Evolutionary conservation across 2,329 filamentous ascomycete species (phyloP).

Genomic region (Chaetomiaceae sp.): DNA sequence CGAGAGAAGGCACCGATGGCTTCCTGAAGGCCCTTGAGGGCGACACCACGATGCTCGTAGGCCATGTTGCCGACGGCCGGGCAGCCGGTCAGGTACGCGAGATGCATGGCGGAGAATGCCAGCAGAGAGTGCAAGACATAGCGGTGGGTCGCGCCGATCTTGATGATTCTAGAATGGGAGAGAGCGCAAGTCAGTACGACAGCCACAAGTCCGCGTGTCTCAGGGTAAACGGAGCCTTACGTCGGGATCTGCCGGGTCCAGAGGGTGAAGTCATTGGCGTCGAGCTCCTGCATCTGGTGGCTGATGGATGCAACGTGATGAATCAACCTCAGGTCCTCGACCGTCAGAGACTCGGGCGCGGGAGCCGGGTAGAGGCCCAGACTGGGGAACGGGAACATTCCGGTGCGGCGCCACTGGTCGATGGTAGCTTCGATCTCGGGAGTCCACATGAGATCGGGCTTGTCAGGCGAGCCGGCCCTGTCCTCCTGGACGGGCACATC

Average conservation of each 20-base stretch:
- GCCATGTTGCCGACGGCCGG: constrained; percentile 80
- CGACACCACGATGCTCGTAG: constrained; percentile 80
- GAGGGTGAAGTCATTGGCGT: constrained; percentile 77
- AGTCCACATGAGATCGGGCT: constrained; percentile 73
- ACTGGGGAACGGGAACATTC: constrained; percentile 77
- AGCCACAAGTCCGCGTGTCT: not conserved
- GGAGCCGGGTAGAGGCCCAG: constrained; percentile 70
- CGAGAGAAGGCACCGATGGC: constrained; percentile 80
- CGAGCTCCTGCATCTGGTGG: constrained; percentile 68
- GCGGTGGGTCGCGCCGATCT: constrained; percentile 70
- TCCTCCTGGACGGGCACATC: constrained; percentile 67
- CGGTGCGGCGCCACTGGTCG: constrained; percentile 75
- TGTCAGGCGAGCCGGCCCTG: constrained; percentile 54
- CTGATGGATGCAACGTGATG: constrained; percentile 86
- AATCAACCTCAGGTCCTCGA: constrained; percentile 78
- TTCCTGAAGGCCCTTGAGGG: constrained; percentile 80
- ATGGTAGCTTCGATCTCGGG: constrained; percentile 77
- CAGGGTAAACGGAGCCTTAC: constrained; percentile 47
- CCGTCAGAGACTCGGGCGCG: constrained; percentile 64
- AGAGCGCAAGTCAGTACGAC: constrained; percentile 21
- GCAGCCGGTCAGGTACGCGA: constrained; percentile 84
- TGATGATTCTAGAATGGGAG: constrained; percentile 59
- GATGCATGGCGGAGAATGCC: constrained; percentile 89
- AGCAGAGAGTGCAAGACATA: constrained; percentile 94
- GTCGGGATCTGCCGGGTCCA: constrained; percentile 92